Evolutionary conservation across 176 grass and related monocot genomes (phyloP).

Genomic region (barley (Hordeum vulgare)): MorexV3_pseudomolecules_assembly NC_058522.1:567886665-567887164

Average conservation of each 20-base stretch:
- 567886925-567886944: too few species aligned
- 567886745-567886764: neutral
- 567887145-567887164: neutral
- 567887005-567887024: neutral
- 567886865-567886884: too few species aligned
- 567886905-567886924: too few species aligned
- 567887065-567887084: neutral
- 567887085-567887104: neutral
- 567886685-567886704: too few species aligned
- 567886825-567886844: too few species aligned
- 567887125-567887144: neutral
- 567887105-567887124: neutral
- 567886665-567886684: too few species aligned
- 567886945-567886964: rapidly evolving
- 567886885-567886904: too few species aligned
- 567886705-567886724: too few species aligned
- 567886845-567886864: too few species aligned
- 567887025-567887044: neutral
- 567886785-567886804: too few species aligned
- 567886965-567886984: too few species aligned
- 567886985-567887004: neutral
- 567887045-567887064: neutral
- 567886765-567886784: neutral
- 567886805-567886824: too few species aligned
- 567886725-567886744: neutral